phyloP scores from a whole-genome alignment of 306 rosid genomes.

The Medicago arabica region DNA sequence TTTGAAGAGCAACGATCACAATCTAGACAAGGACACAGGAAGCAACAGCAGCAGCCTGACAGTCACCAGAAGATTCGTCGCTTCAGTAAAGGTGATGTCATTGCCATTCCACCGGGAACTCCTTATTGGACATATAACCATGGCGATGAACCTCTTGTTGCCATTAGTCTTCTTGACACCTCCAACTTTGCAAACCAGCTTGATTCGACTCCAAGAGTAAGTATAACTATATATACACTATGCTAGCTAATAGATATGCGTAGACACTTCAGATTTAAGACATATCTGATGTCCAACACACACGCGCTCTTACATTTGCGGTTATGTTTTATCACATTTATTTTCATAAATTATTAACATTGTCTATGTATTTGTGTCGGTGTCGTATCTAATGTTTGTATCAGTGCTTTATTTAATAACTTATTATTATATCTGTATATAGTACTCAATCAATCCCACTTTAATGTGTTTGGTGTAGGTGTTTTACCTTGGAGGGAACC shows the following conservation, averaged over 20 bases:
- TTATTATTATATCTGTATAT: too few species aligned
- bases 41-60: neutral
- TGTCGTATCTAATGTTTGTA: too few species aligned
- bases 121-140: conserved; percentile 51
- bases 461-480: conserved; percentile 34
- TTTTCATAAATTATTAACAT: too few species aligned
- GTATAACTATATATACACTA: neutral
- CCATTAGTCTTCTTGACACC: conserved; percentile 54
- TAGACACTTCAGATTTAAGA: too few species aligned
- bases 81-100: conserved; percentile 30
- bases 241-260: too few species aligned
- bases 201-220: conserved; percentile 63
- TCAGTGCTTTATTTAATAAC: too few species aligned
- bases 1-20: conserved; percentile 31
- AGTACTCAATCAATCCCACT: neutral
- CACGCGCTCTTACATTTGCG: too few species aligned
- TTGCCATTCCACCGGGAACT: conserved; percentile 42
- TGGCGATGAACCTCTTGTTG: conserved; percentile 27
- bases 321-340: neutral
- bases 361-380: too few species aligned
- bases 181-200: conserved; percentile 61
- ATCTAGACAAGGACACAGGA: neutral
- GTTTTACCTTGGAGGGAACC: conserved; percentile 72
- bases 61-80: conserved; percentile 44
- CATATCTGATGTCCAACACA: too few species aligned